Conservation (phyloP, 805 yeast genomes). For the Soucietia sequanensis region DNA sequence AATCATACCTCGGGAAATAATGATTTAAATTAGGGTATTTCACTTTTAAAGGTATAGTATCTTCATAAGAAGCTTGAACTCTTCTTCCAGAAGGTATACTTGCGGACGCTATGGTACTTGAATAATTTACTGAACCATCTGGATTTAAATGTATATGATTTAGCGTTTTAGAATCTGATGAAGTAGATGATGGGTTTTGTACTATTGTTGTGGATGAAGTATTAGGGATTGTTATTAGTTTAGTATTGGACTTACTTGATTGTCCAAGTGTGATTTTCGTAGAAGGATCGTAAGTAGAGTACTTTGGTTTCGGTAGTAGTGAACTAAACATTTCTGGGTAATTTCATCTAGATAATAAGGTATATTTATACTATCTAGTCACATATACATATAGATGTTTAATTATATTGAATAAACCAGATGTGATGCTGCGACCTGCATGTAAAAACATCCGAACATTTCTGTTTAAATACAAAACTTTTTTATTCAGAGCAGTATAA, state of each 20-base stretch:
- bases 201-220: background rate
- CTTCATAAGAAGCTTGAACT: slow-evolving; percentile 50
- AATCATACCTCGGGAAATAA: slow-evolving; percentile 34
- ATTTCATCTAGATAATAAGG: too few relatives aligned
- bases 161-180: background rate
- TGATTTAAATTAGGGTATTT: slow-evolving; percentile 38
- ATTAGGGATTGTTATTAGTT: too few relatives aligned
- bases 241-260: background rate
- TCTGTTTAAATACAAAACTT: too few relatives aligned
- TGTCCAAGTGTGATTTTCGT: background rate
- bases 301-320: slow-evolving; percentile 5
- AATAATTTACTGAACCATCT: slow-evolving; percentile 28
- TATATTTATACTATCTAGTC: too few relatives aligned
- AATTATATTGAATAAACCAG: too few relatives aligned
- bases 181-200: background rate
- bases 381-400: too few relatives aligned
- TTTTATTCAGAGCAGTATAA: too few relatives aligned
- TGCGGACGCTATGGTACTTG: slow-evolving; percentile 21
- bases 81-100: slow-evolving; percentile 12
- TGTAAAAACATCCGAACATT: too few relatives aligned
- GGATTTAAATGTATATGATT: slow-evolving; percentile 17
- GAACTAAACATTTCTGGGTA: slow-evolving; percentile 7
- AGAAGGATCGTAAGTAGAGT: background rate
- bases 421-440: too few relatives aligned
- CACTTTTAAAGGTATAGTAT: slow-evolving; percentile 58